Evolutionary conservation across 129 eudicot genomes (phyloP).

Genomic region (Kitagawia praeruptora): DNA sequence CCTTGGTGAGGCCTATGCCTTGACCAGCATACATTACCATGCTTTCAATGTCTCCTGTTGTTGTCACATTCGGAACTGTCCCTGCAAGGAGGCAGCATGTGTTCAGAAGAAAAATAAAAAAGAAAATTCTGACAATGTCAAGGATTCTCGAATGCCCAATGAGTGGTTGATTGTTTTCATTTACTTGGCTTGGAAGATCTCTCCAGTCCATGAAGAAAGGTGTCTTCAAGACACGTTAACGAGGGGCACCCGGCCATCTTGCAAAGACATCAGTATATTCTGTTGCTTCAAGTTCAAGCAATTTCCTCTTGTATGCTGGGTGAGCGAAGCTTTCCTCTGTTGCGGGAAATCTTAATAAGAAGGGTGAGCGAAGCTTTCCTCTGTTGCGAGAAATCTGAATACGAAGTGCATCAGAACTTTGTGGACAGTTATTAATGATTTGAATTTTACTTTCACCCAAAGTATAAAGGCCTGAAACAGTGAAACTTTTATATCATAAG

Average conservation of each 20-base stretch:
- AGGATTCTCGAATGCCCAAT: constrained; percentile 70
- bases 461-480: neutral
- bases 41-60: neutral
- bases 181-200: constrained; percentile 50
- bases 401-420: neutral
- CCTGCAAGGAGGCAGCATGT: neutral
- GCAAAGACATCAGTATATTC: constrained; percentile 82
- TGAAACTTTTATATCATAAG: neutral
- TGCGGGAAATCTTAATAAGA: too few relatives aligned
- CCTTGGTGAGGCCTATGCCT: constrained; percentile 38
- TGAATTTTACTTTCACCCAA: neutral
- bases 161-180: constrained; percentile 62
- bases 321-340: too few relatives aligned
- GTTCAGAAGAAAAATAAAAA: too few relatives aligned
- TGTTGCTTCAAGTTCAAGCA: constrained; percentile 57
- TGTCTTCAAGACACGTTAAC: constrained; percentile 58
- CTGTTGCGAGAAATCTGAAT: too few relatives aligned
- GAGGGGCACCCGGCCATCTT: constrained; percentile 93
- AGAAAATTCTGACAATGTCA: constrained; percentile 39
- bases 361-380: too few relatives aligned
- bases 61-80: too few relatives aligned
- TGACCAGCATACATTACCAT: constrained; percentile 86
- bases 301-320: constrained; percentile 49
- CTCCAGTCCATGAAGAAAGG: constrained; percentile 71
- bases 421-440: neutral